These are phyloP conservation scores for Penicillium sp. DNA, from an alignment of 2,329 filamentous ascomycete genomes.

Conservation along the genomic window DNA sequence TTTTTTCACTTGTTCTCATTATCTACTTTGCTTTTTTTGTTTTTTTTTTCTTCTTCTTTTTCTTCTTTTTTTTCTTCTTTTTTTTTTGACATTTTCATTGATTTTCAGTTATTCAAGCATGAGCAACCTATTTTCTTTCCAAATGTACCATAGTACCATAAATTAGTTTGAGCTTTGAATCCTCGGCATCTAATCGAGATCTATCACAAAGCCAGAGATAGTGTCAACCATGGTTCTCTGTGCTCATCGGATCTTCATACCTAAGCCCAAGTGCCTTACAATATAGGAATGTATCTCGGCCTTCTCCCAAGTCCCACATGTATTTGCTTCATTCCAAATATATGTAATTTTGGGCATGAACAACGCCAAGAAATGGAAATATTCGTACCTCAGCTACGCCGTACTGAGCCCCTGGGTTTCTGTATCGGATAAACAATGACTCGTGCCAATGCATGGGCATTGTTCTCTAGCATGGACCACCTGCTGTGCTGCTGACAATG, in stretches of 20 bases:
- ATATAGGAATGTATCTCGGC: background rate
- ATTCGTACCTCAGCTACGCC: background rate
- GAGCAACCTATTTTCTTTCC: constrained; percentile 2
- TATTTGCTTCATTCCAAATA: background rate
- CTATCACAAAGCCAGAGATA: background rate
- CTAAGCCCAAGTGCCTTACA: too few species aligned
- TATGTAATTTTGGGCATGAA: constrained; percentile 1
- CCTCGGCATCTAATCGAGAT: background rate
- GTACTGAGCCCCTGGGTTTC: background rate
- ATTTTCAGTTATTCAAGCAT: background rate
- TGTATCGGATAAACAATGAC: background rate
- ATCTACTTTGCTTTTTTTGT: background rate
- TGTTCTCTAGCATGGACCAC: background rate
- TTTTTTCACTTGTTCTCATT: background rate
- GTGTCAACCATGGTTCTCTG: background rate
- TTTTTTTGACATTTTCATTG: too few species aligned
- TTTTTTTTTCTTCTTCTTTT: background rate
- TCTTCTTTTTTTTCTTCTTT: background rate
- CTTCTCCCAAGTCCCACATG: background rate
- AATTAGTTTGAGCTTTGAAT: background rate
- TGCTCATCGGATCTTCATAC: constrained; percentile 8
- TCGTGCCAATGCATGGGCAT: background rate
- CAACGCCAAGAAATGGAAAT: background rate
- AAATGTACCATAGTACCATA: constrained; percentile 18
- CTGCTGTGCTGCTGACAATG: background rate